Conservation (phyloP, 352 stramenopile genomes). For the Phytopythium aichiense region DNA sequence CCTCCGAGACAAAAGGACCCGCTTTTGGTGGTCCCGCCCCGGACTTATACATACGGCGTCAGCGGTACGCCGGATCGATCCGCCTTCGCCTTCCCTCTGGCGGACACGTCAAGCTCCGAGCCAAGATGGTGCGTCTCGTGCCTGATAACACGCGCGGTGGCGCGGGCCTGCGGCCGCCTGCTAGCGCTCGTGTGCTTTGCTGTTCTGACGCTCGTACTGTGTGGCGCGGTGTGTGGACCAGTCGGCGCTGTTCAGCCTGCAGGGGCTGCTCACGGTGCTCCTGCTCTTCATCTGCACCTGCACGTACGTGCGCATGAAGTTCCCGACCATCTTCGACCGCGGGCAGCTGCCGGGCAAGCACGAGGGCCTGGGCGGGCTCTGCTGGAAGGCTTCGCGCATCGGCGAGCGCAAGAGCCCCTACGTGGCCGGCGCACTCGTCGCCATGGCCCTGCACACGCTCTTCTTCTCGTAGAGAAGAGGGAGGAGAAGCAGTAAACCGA, state of each 20-base stretch:
- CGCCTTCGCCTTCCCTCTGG: background rate
- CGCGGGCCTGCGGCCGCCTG: background rate
- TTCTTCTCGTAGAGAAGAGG: slow-evolving; percentile 61
- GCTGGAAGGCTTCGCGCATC: slow-evolving; percentile 91
- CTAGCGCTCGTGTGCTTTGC: no score
- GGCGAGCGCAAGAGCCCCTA: slow-evolving; percentile 91
- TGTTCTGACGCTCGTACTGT: slow-evolving; percentile 3
- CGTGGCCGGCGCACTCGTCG: slow-evolving; percentile 70
- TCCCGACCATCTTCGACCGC: slow-evolving; percentile 94
- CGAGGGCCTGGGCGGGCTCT: slow-evolving; percentile 84
- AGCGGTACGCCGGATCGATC: background rate
- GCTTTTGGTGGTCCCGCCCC: background rate
- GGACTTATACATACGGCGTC: background rate
- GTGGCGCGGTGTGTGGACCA: slow-evolving; percentile 21
- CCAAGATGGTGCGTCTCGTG: background rate
- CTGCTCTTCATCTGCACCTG: slow-evolving; percentile 97
- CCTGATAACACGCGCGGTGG: background rate
- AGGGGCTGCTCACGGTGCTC: slow-evolving; percentile 94
- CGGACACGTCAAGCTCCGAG: slow-evolving; percentile 1
- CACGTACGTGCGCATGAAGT: slow-evolving; percentile 95
- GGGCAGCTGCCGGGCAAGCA: slow-evolving; percentile 77
- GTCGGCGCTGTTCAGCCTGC: slow-evolving; percentile 97
- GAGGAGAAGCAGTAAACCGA: background rate
- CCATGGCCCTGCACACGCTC: slow-evolving; percentile 91
- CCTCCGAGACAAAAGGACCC: slow-evolving; percentile 1